Base-by-base conservation (phyloP, 148 eudicot species). In the Vaccinium corymbosum region DNA sequence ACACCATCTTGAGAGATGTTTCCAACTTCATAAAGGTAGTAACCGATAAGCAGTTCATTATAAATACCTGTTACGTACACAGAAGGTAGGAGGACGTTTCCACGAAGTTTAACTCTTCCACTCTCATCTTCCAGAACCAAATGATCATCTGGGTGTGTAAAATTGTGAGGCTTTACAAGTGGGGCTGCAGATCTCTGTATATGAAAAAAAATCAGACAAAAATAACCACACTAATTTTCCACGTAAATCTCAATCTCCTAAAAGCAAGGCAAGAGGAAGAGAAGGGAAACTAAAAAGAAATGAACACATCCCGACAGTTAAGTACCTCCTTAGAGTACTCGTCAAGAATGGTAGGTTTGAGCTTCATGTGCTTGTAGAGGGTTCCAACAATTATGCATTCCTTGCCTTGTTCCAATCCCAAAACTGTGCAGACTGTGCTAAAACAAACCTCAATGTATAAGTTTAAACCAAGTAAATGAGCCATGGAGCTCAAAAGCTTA, bases 241-340 rank as follows among this genome's bases (percentile, higher is more conserved):
- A 83, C 48, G 49, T 62, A 27, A n/a, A 70, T 29, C 49, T 70
- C 16, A 51, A 84, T 76, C 72, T 35, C 19, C 32, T 16, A 2
- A 19, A 80, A 17, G 72, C 22, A 81, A 3, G 7, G n/a, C 57
- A 35, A 64, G 52, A 46, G 17, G 35, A 19, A 27, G 6, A 15
- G 20, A 19, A 2, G 62, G 62, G 16, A 19, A 16, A 9, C 4
- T 3, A 25, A 20, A 32, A 29, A 32, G 16, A 80, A 16, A 22
- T 2, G 52, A 78, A 75, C 20, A 12, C 10, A 51, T 35, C 4
- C 64, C 25, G 50, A 27, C 22, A 73, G 74, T 16, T 8, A 61
- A 32, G 35, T 91, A 97, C 97, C 97, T 94, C 95, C 89, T 97
- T 97, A 17, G 99, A 90, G 85, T 94, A 94, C 88, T 97, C 99